Base-by-base conservation (phyloP, 768 basidiomycete genomes). In the Mycena kentingensis region DNA sequence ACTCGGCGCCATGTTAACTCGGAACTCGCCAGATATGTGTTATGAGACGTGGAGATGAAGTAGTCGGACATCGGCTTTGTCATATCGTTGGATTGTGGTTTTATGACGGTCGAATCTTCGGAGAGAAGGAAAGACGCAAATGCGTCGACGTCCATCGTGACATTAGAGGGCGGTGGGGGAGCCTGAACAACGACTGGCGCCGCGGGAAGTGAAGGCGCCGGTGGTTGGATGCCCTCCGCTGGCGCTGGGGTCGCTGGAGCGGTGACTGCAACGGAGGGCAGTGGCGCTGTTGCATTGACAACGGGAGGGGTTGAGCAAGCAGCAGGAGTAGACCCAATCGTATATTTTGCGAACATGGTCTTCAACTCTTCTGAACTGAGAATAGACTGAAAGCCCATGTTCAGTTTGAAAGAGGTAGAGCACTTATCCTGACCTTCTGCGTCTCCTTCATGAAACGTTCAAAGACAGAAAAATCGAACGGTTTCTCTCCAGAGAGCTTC, bases 11-110 rank as follows among this genome's bases (percentile, higher is more conserved):
- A 32, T 32, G 31, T 16, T 8, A 32, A 32, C 8, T 16, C 8
- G 31, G 16, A 32, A 32, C 31, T 32, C 31, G 16, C 83, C 8
- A 95, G 83, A 63, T 94, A 94, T 0, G 92, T 94, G 60, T 98
- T 98, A 65, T 98, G 95, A 8, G 90, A 93, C 11, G 90, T 86
- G 3, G 90, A 93, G 63, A 95, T 81, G 63, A 77, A 90, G 49
- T 91, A 91, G 47, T 90, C 84, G 10, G 77, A 73, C 25, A 92
- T 67, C 5, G 89, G 86, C 10, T 77, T 68, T 1, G 82, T 81
- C 90, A 91, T 90, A 54, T 89, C 81, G 37, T 85, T 82, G 52
- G 69, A 67, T 7, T 44, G 46, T 8, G 51, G 54, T 18, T 39
- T 37, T 10, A 46, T 53, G 4, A 54, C 46, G 2, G 78, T 67